Evolutionary conservation across 2,329 filamentous ascomycete genomes (phyloP), one percentile per base, ranked within the genome.

Genomic region (Acrodontium crateriforme): DNA sequence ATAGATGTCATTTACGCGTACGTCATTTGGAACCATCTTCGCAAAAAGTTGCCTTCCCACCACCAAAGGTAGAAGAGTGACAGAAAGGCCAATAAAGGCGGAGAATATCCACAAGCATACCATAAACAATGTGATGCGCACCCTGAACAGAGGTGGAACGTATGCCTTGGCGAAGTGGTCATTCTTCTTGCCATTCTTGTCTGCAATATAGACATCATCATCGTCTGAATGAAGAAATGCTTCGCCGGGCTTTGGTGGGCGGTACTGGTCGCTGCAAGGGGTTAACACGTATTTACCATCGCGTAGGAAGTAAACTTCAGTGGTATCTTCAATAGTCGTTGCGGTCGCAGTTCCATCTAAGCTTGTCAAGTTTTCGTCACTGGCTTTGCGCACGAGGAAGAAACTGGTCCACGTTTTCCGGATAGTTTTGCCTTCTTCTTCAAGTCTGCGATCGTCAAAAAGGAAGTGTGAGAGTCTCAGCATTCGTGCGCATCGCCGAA

Each of bases 221-320:
- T 79, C 71, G 8, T 69, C 65, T 6, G 87, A 78, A 27, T 80
- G 70, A 11, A 92, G 59, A 47, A 98, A 95, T 3, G 93, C 85
- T 10, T 65, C 60, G 25, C 67, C 69, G 20, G 81, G 80, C 54
- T 91, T 93, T 3, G 84, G 81, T 18, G 95, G 85, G 46, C 91
- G 83, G 40, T 94, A 81, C 50, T 92, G 84, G 52, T 98, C 89
- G 1, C 84, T 93, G 11, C 83, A 85, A 8, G 89, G 89, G n/a
- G 84, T 82, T 24, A 83, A 74, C 14, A 94, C 87, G 50, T 85
- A 95, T 32, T 67, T 71, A 4, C 89, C 89, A 41, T 87, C 73
- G 3, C 69, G 67, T 10, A 73, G 49, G 32, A 92, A 71, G 39
- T 63, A 60, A 2, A 55, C 56, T 14, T 55, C 53, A 6, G 50